Conservation (phyloP, 148 eudicot species). For the Chenopodium formosanum region DNA sequence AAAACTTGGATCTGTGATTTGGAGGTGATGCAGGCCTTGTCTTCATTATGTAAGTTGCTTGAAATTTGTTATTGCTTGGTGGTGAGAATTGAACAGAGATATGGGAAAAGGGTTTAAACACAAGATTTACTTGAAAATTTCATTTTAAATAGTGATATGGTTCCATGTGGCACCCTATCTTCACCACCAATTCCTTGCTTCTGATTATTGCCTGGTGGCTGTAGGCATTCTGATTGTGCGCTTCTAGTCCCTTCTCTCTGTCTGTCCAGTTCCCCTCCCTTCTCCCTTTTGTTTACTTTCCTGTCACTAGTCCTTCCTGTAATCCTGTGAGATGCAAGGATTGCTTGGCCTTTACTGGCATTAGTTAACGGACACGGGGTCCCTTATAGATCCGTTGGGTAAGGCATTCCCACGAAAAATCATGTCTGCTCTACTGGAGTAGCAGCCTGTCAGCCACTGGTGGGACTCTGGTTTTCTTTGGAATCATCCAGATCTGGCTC, state of each 20-base stretch:
- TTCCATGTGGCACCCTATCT: neutral
- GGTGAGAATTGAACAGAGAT: neutral
- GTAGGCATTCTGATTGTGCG: neutral
- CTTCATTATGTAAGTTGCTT: too few species aligned
- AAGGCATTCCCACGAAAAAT: neutral
- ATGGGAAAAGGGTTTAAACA: neutral
- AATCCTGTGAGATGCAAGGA: neutral
- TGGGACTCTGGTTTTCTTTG: too few species aligned
- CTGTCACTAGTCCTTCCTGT: neutral
- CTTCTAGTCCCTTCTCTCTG: neutral
- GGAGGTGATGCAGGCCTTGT: too few species aligned
- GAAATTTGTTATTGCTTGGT: neutral
- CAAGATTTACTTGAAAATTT: neutral
- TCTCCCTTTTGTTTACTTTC: neutral
- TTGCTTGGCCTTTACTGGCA: neutral
- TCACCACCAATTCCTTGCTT: neutral
- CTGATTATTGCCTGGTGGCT: neutral
- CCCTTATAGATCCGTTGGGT: neutral
- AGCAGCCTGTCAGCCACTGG: neutral
- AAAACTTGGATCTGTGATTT: too few species aligned
- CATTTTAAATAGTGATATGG: neutral
- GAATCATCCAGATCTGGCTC: too few species aligned
- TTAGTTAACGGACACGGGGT: neutral
- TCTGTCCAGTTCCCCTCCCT: neutral
- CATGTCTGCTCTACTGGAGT: neutral